These are phyloP conservation scores for Iris pallida DNA, from an alignment of 116 monocot genomes.

Conservation along the genomic window DNA sequence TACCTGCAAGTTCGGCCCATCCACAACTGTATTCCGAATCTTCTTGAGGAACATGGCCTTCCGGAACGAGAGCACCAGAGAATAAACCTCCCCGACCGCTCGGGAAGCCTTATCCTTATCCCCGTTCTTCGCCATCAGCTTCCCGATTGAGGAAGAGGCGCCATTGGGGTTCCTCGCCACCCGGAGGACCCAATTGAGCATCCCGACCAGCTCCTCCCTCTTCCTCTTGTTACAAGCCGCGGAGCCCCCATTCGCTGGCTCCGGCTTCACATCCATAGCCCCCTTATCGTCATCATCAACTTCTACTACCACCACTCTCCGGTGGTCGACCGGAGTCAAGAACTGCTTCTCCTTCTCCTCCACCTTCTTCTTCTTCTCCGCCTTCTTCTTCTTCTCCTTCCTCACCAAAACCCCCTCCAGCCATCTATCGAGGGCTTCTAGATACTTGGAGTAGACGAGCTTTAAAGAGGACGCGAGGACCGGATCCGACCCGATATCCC, in stretches of 20 bases:
- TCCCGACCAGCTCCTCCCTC: constrained; percentile 26
- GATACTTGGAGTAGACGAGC: constrained; percentile 57
- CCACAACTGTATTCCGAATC: neutral
- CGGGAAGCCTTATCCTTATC: neutral
- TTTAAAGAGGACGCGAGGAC: constrained; percentile 38
- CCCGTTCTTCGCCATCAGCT: neutral
- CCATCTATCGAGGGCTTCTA: constrained; percentile 45
- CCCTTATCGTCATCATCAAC: constrained; percentile 4
- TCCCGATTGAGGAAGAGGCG: constrained; percentile 7
- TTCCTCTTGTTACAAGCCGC: constrained; percentile 39
- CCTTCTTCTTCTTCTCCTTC: neutral
- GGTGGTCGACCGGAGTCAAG: constrained; percentile 25
- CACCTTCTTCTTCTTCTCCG: constrained; percentile 6
- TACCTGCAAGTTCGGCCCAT: constrained; percentile 33
- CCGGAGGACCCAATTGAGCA: constrained; percentile 60
- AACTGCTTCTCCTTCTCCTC: constrained; percentile 32
- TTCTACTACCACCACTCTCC: neutral
- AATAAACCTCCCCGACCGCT: constrained; percentile 10
- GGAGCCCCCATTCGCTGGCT: constrained; percentile 3
- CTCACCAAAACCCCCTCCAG: constrained; percentile 20
- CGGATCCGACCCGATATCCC: constrained; percentile 30
- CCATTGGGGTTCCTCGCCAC: constrained; percentile 43
- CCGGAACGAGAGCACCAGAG: constrained; percentile 29
- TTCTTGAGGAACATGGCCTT: constrained; percentile 29
- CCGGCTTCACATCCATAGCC: neutral